A percentile compares a stretch with the other conserved stretches of the same genome.
phyloP scores from a whole-genome alignment of 1,284 basidiomycete genomes.

The Heterobasidion occidentale region DNA sequence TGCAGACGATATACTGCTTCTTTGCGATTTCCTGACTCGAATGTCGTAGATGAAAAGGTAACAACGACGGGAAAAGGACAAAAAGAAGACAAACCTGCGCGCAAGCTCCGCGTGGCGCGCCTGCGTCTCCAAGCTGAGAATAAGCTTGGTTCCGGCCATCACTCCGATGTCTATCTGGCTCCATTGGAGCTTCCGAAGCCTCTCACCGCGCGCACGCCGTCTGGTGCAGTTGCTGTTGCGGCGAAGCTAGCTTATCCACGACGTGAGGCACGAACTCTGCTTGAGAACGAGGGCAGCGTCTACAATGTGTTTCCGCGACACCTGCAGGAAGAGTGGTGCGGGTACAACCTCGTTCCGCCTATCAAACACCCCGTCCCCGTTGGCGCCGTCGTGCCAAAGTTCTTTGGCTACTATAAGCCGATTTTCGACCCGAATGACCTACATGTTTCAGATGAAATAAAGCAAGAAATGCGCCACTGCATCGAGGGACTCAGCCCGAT shows the following conservation, averaged over 20 bases:
- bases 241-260: constrained; percentile 21
- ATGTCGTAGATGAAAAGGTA: neutral
- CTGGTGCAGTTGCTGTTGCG: constrained; percentile 21
- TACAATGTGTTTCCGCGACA: constrained; percentile 36
- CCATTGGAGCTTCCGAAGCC: neutral
- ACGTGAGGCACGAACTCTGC: constrained; percentile 16
- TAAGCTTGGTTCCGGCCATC: neutral
- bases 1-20: too few species aligned
- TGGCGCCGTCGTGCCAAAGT: constrained; percentile 42
- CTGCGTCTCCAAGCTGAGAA: constrained; percentile 20
- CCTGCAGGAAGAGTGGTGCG: constrained; percentile 40
- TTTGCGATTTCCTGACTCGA: too few species aligned
- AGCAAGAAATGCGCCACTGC: constrained; percentile 4
- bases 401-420: constrained; percentile 43
- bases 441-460: neutral
- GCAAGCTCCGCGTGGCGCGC: constrained; percentile 10
- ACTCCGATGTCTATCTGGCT: neutral
- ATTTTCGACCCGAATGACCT: constrained; percentile 10
- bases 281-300: constrained; percentile 31
- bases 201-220: neutral
- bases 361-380: constrained; percentile 35
- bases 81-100: too few species aligned
- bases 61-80: neutral
- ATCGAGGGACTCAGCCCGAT: constrained; percentile 31
- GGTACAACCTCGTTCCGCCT: constrained; percentile 33